These are phyloP conservation scores for Gynandropsis gynandra DNA, from an alignment of 345 rosid genomes.

Conservation along the genomic window DNA sequence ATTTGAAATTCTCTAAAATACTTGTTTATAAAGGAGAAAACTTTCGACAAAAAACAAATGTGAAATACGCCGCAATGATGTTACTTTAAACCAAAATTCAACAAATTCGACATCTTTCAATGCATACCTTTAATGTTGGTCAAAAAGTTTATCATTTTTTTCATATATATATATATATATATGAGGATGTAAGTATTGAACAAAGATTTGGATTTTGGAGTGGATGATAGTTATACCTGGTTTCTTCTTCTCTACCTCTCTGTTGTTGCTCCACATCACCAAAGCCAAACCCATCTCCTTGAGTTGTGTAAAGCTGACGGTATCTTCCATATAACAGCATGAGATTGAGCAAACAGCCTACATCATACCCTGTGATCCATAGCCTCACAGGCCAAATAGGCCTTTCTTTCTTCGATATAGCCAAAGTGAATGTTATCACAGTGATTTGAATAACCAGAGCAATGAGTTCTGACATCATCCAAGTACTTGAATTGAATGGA, in stretches of 20 bases:
- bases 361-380: constrained; percentile 80
- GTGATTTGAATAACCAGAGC: constrained; percentile 62
- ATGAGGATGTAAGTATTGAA: too few species aligned
- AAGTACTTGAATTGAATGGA: constrained; percentile 77
- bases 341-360: constrained; percentile 69
- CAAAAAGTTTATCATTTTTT: too few species aligned
- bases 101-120: constrained; percentile 1
- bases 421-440: constrained; percentile 55
- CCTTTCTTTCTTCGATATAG: constrained; percentile 58
- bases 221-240: constrained; percentile 51
- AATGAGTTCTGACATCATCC: constrained; percentile 87
- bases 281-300: constrained; percentile 28
- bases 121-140: too few species aligned
- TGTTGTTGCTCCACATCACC: constrained; percentile 63
- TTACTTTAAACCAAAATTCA: constrained; percentile 1
- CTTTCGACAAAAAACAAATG: too few species aligned
- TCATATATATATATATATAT: too few species aligned
- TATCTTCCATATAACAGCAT: constrained; percentile 72
- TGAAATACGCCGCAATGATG: too few species aligned
- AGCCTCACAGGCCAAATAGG: constrained; percentile 93
- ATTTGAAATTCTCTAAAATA: too few species aligned
- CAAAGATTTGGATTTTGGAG: too few species aligned
- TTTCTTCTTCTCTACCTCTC: constrained; percentile 49
- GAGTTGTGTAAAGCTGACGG: constrained; percentile 30
- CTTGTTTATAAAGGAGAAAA: too few species aligned